phyloP scores from a whole-genome alignment of 768 basidiomycete species.

The Rhodotorula sphaerocarpa region DNA sequence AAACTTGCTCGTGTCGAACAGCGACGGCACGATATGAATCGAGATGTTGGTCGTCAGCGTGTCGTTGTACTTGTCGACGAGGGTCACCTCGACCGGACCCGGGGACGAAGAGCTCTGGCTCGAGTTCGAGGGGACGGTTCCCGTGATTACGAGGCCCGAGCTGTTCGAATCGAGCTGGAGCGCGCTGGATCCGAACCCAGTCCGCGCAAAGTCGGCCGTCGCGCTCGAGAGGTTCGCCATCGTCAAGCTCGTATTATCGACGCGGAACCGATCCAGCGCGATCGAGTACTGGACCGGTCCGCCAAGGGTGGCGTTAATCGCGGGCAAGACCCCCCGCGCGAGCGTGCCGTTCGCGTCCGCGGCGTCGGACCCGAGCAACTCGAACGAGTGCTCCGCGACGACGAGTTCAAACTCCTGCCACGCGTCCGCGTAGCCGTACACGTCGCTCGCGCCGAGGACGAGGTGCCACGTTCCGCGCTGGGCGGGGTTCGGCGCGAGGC shows the following conservation, averaged over 20 bases:
- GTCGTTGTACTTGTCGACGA: slow-evolving; percentile 60
- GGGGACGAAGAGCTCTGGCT: slow-evolving; percentile 37
- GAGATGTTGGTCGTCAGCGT: slow-evolving; percentile 57
- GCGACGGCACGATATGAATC: slow-evolving; percentile 62
- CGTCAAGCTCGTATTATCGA: slow-evolving; percentile 57
- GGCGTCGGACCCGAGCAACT: slow-evolving; percentile 42
- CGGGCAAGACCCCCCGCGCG: slow-evolving; percentile 45
- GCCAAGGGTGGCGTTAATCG: slow-evolving; percentile 63
- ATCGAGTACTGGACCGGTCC: slow-evolving; percentile 50
- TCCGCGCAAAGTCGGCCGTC: slow-evolving; percentile 53
- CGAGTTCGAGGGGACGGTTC: slow-evolving; percentile 53
- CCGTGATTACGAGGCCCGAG: slow-evolving; percentile 54
- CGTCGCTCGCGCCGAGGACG: slow-evolving; percentile 61
- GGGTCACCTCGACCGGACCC: slow-evolving; percentile 53
- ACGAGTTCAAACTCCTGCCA: slow-evolving; percentile 58
- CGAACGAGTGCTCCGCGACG: slow-evolving; percentile 62
- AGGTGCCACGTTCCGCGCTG: slow-evolving; percentile 48
- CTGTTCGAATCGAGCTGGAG: slow-evolving; percentile 50
- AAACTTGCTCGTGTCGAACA: slow-evolving; percentile 50
- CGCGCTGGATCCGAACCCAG: slow-evolving; percentile 28
- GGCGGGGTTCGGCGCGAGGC: slow-evolving; percentile 54
- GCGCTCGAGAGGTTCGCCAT: slow-evolving; percentile 55
- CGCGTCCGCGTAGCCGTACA: slow-evolving; percentile 60
- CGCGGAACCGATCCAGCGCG: slow-evolving; percentile 48
- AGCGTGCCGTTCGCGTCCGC: slow-evolving; percentile 2